Base-by-base conservation (phyloP, 2,329 filamentous ascomycete genomes). In the Verticillium nubilum region DNA sequence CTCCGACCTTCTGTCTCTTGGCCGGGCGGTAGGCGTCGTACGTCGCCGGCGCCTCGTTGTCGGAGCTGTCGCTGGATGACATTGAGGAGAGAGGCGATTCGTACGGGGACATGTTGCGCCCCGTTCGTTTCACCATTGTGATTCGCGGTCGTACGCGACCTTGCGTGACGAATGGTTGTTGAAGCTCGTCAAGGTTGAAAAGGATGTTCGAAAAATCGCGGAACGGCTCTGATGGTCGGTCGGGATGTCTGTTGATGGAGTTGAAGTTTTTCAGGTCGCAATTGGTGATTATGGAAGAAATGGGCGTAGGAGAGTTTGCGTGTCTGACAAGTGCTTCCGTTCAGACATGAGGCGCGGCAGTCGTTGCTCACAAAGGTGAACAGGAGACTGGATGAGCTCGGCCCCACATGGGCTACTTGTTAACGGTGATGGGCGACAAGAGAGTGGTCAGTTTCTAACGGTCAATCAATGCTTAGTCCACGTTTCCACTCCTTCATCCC, bases 1-100 rank as follows among this genome's bases (percentile, higher is more conserved):
- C 70, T 33, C 68, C 70, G 7, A 73, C 63, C 64, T 72, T 74
- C 64, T 74, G 72, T 58, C 72, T 67, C 62, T 74, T 74, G 1
- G 67, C 70, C 10, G 72, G 72, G 35, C 72, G 72, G 4, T 70
- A 57, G 26, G 37, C 67, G 29, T 72, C 71, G 29, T 72, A 69
- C 52, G 62, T 59, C 10, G 61, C 60, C 42, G 62, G 57, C 19
- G 54, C 57, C 53, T 64, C 63, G 7, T 64, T 58, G 25, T 64
- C 63, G 15, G 61, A 64, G 35, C 54, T 57, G n/a, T 64, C 62
- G 33, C 58, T 62, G 54, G 62, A 56, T 13, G 58, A 56, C 60
- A 59, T 61, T 7, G 61, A 64, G 29, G 62, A 63, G 10, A 64
- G 56, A n/a, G 62, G 62, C 17, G 62, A 64, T 42, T 53, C 52